Evolutionary conservation across 768 basidiomycete species (phyloP).

Genomic region (Boletus tylopilopsis): DNA sequence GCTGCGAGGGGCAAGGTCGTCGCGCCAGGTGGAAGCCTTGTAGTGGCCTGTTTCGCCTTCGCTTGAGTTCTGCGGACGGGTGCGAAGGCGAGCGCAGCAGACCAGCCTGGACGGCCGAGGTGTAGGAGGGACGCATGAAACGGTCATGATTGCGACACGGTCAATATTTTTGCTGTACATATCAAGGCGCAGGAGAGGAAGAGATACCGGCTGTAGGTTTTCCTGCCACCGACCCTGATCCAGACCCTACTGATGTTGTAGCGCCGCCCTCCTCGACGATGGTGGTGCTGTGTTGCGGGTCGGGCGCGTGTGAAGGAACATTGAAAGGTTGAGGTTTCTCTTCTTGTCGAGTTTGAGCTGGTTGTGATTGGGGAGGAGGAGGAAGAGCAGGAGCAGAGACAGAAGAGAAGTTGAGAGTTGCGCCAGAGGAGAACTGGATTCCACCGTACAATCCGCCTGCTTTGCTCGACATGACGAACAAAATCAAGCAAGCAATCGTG

Average conservation of each 20-base stretch:
- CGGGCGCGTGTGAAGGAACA: slow-evolving; percentile 21
- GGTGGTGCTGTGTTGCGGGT: slow-evolving; percentile 23
- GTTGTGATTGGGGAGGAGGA: slow-evolving; percentile 18
- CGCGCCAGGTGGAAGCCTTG: slow-evolving; percentile 45
- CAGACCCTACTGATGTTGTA: slow-evolving; percentile 18
- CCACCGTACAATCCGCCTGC: slow-evolving; percentile 86
- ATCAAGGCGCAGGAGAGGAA: slow-evolving; percentile 40
- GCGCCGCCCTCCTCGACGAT: slow-evolving; percentile 25
- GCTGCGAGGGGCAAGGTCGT: slow-evolving; percentile 46
- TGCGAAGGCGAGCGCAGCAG: slow-evolving; percentile 84
- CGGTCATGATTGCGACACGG: slow-evolving; percentile 33
- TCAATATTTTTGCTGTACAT: slow-evolving; percentile 35
- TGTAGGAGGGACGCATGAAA: slow-evolving; percentile 15
- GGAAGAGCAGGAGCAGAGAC: slow-evolving; percentile 34
- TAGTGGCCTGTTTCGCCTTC: slow-evolving; percentile 54
- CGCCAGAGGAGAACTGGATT: slow-evolving; percentile 75
- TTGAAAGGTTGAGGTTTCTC: slow-evolving; percentile 19
- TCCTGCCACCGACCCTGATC: slow-evolving; percentile 33
- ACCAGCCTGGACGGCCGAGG: slow-evolving; percentile 61
- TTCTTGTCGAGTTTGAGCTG: slow-evolving; percentile 18
- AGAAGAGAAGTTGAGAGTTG: slow-evolving; percentile 46
- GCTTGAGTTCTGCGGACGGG: slow-evolving; percentile 63
- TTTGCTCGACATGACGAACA: slow-evolving; percentile 62
- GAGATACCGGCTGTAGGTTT: slow-evolving; percentile 57
- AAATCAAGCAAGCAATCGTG: slow-evolving; percentile 17